Evolutionary conservation across 2,329 filamentous ascomycete species (phyloP), one percentile per base, ranked within the genome.

Genomic region (Fusarium avenaceum): DNA sequence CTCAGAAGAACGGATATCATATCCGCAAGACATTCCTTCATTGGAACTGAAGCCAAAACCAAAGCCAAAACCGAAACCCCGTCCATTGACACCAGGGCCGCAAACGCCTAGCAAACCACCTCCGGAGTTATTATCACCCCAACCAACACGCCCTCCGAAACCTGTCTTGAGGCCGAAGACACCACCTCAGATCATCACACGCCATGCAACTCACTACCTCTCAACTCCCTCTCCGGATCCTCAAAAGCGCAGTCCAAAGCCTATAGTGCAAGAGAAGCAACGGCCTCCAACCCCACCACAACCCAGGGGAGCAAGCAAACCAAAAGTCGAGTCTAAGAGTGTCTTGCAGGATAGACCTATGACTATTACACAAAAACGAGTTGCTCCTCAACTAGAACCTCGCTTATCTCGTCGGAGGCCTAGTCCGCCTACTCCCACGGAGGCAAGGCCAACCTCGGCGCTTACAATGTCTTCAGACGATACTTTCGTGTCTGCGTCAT

Each of bases 401-500:
- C 61, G 40, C 20, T 39, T 62, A 15, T 53, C 58, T 39, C 61
- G 43, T 33, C 57, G 51, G 40, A 67, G 50, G 48, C 63, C 58
- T 33, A 65, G 47, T 7, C 59, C 54, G 22, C 66, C 62, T 33
- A 64, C 53, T 11, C 59, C 54, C 17, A 48, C 49, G 20, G 57
- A 59, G n/a, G 49, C 53, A 47, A 67, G 71, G 6, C 65, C 70
- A n/a, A 63, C 63, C 19, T 68, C 67, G 15, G 59, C 73, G 11
- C 65, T 62, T 17, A 80, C 81, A 4, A 73, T 69, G 7, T 82
- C 80, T 6, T 84, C 83, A 4, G 73, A 83, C 63, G 83, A 85
- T 54, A 84, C 80, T 1, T 85, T 85, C 65, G 82, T 77, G 15
- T 77, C 75, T 72, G 80, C 79, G 30, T 81, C 80, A 4, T 82